Percentiles rank a stretch among this genome's conserved stretches.
Conservation (phyloP, 805 yeast genomes). For the Saccharomycopsis sp. region DNA sequence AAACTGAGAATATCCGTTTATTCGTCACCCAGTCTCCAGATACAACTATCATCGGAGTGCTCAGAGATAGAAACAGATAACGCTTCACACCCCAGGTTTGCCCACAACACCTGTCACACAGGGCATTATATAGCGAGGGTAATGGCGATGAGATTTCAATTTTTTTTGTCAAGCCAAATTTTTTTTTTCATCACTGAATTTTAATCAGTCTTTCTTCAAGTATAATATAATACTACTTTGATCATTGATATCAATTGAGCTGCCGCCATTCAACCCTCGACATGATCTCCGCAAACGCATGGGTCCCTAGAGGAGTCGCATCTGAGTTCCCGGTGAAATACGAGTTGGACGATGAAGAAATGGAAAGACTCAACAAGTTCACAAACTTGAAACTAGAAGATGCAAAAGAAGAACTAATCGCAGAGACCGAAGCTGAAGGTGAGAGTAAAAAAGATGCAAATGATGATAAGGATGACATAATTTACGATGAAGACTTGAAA, state of each 20-base stretch:
- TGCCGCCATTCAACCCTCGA: neutral
- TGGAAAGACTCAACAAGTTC: slow-evolving; percentile 80
- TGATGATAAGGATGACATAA: slow-evolving; percentile 42
- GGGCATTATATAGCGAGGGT: too few relatives aligned
- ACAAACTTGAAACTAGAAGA: slow-evolving; percentile 77
- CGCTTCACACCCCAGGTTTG: too few relatives aligned
- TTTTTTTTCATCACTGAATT: neutral
- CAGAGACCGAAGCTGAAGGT: slow-evolving; percentile 27
- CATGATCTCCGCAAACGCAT: slow-evolving; percentile 85
- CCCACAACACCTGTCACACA: neutral
- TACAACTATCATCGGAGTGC: too few relatives aligned
- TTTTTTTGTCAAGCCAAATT: neutral
- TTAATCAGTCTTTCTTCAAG: neutral
- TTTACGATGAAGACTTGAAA: slow-evolving; percentile 74
- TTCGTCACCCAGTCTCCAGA: too few relatives aligned
- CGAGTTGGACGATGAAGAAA: slow-evolving; percentile 83
- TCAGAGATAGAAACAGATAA: too few relatives aligned
- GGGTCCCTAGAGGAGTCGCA: slow-evolving; percentile 97
- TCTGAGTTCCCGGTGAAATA: slow-evolving; percentile 86
- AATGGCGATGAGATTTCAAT: neutral
- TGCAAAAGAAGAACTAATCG: slow-evolving; percentile 36
- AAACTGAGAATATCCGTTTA: too few relatives aligned
- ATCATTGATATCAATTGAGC: neutral
- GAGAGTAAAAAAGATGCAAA: slow-evolving; percentile 19
- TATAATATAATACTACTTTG: neutral